Evolutionary conservation across 257 asterid species (phyloP), one percentile per base, ranked within the genome.

Genomic region (Voacanga thouarsii): DNA sequence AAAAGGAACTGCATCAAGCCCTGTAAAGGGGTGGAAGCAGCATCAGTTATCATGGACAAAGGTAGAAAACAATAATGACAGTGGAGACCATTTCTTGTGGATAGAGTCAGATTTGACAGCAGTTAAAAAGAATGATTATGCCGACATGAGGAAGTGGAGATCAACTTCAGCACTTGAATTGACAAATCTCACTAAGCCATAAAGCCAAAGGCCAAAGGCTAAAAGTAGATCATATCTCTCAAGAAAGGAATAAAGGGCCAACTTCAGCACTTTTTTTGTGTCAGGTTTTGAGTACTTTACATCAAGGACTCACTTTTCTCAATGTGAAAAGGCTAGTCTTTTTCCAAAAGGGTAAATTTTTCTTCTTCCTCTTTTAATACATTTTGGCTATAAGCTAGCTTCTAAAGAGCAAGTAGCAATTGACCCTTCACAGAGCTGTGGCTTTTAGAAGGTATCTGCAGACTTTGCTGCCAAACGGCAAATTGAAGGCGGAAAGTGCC

Each of bases 51-150:
- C 12, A 61, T 61, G 3, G 37, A 61, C 11, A 61, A 72, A 77
- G 78, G n/a, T 21, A 51, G 37, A 77, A 80, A 75, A 37, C 33
- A 44, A 30, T 71, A 15, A 61, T 71, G 47, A 57, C n/a, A 75
- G 49, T 15, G 24, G 47, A 71, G 18, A 59, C 41, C 61, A 44
- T 55, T 64, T 26, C 5, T 65, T 43, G 82, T 12, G 75, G 60
- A 67, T 64, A 30, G 75, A 59, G 60, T 79, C 60, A 50, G 55
- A 57, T 74, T 9, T 12, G 61, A 64, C 14, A 71, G 26, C 18
- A 66, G 23, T 57, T 23, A 30, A 65, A 76, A 24, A 76, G 69
- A 55, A 80, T 83, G 82, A 80, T 83, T 76, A 67, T 71, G 19
- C 68, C 51, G 77, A 78, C 86, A 73, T 77, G 77, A 57, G 39